Evolutionary conservation across 1,284 basidiomycete genomes (phyloP).

Genomic region (Pholiota adiposa): DNA sequence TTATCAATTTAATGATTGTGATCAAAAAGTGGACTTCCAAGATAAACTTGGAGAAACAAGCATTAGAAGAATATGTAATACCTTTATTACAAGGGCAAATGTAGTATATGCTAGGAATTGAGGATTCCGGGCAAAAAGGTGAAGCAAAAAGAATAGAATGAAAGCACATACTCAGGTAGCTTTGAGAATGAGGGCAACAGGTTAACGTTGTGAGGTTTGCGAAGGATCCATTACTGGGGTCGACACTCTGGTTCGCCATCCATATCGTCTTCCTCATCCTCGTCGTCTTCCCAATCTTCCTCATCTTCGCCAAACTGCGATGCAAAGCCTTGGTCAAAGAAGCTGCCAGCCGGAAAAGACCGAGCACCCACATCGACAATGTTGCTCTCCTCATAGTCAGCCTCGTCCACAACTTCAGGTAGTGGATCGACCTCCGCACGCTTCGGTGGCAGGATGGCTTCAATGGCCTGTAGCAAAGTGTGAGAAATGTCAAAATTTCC

Average conservation of each 20-base stretch:
- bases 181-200: neutral
- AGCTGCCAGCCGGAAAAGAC: constrained; percentile 69
- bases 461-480: constrained; percentile 53
- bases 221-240: constrained; percentile 51
- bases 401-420: constrained; percentile 74
- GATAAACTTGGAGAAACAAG: neutral
- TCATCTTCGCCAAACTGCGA: constrained; percentile 76
- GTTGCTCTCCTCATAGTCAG: constrained; percentile 73
- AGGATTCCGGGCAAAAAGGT: neutral
- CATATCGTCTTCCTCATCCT: constrained; percentile 55
- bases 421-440: constrained; percentile 71
- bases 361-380: constrained; percentile 79
- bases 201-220: neutral
- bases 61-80: neutral
- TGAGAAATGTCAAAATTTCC: constrained; percentile 4
- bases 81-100: neutral
- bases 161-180: neutral
- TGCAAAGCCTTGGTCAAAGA: constrained; percentile 74
- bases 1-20: neutral
- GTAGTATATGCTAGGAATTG: constrained; percentile 5
- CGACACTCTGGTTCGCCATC: constrained; percentile 67
- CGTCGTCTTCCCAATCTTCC: constrained; percentile 69
- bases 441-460: constrained; percentile 73
- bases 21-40: neutral
- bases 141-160: neutral